These are phyloP conservation scores for Penicillium italicum DNA, from an alignment of 2,329 filamentous ascomycete species.

Conservation along the genomic window DNA sequence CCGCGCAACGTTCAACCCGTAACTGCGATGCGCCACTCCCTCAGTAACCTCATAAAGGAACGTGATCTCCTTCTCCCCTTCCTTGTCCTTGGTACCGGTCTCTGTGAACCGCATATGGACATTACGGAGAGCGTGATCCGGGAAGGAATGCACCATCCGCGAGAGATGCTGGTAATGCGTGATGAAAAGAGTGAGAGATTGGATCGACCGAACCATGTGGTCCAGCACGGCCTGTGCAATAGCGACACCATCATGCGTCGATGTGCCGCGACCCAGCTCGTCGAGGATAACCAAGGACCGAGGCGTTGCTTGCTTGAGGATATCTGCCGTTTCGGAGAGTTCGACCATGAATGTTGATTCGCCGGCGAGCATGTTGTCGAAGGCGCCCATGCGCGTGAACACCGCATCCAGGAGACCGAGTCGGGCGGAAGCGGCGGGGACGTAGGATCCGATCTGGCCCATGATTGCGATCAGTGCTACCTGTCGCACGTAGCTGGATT, in stretches of 20 bases:
- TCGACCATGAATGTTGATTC: slow-evolving; percentile 99
- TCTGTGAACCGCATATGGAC: slow-evolving; percentile 90
- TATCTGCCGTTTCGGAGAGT: slow-evolving; percentile 84
- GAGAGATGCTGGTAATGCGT: slow-evolving; percentile 91
- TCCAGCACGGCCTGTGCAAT: slow-evolving; percentile 91
- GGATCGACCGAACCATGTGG: slow-evolving; percentile 70
- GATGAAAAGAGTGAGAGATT: slow-evolving; percentile 86
- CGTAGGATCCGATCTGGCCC: slow-evolving; percentile 90
- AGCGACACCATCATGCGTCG: slow-evolving; percentile 91
- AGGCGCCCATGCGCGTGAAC: slow-evolving; percentile 91
- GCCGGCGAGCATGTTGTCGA: slow-evolving; percentile 91
- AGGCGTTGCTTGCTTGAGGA: slow-evolving; percentile 82
- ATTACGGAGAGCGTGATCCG: slow-evolving; percentile 66
- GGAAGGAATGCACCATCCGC: slow-evolving; percentile 68
- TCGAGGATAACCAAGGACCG: slow-evolving; percentile 87
- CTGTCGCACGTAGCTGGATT: slow-evolving; percentile 94
- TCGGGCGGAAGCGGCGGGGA: slow-evolving; percentile 70
- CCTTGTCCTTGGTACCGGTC: slow-evolving; percentile 49
- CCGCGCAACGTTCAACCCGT: slow-evolving; percentile 88
- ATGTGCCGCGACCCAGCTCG: slow-evolving; percentile 89
- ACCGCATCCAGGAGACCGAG: slow-evolving; percentile 87
- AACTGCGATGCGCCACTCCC: slow-evolving; percentile 88
- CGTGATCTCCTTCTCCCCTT: slow-evolving; percentile 78
- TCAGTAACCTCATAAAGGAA: slow-evolving; percentile 92
- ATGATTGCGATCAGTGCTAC: slow-evolving; percentile 89